Percentiles rank a stretch among this genome's conserved stretches.
phyloP scores from a whole-genome alignment of 1,139 yeast genomes.

The Hansenula sp. region DNA sequence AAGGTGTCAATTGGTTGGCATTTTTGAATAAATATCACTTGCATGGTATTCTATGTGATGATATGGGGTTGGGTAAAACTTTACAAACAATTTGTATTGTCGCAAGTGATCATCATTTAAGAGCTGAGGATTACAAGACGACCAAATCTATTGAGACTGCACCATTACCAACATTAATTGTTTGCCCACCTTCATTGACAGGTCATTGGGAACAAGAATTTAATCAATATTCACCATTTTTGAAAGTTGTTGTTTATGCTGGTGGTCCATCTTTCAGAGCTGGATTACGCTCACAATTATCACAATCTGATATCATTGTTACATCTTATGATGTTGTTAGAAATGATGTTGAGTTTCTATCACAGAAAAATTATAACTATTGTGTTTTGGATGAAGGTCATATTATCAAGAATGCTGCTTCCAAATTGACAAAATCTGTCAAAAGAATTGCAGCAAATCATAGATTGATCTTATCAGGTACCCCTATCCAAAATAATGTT shows the following conservation, averaged over 20 bases:
- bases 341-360: slow-evolving; percentile 72
- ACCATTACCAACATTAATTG: slow-evolving; percentile 75
- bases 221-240: slow-evolving; percentile 83
- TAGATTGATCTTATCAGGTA: slow-evolving; percentile 87
- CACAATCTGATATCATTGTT: slow-evolving; percentile 75
- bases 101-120: slow-evolving; percentile 88
- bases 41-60: slow-evolving; percentile 97
- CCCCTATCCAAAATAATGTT: slow-evolving; percentile 97
- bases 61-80: slow-evolving; percentile 99
- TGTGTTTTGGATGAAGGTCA: slow-evolving; percentile 98
- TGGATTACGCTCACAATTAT: slow-evolving; percentile 49
- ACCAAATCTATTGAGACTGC: slow-evolving; percentile 68
- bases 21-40: slow-evolving; percentile 91
- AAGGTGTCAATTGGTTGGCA: slow-evolving; percentile 98
- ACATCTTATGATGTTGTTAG: slow-evolving; percentile 96
- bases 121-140: slow-evolving; percentile 62
- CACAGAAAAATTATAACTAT: slow-evolving; percentile 73
- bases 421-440: slow-evolving; percentile 86
- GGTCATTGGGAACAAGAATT: slow-evolving; percentile 99
- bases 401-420: slow-evolving; percentile 85
- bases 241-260: slow-evolving; percentile 81
- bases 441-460: slow-evolving; percentile 83
- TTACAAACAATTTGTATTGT: slow-evolving; percentile 95
- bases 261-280: slow-evolving; percentile 83
- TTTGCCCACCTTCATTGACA: slow-evolving; percentile 96